phyloP scores from a whole-genome alignment of 331 rosid species.

The Saraca asoca region DNA sequence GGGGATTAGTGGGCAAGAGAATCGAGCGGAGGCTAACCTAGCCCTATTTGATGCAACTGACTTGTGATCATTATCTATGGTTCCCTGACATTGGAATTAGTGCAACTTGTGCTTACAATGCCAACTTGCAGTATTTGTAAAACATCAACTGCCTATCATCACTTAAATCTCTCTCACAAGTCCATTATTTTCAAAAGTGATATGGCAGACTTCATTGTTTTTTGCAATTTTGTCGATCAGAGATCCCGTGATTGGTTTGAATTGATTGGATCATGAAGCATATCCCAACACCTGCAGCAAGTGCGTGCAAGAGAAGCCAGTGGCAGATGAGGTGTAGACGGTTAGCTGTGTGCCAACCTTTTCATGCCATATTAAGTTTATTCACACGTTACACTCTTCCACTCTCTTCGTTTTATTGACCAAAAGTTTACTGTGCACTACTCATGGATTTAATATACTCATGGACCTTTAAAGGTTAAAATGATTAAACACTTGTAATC shows the following conservation, averaged over 20 bases:
- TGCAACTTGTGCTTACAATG: neutral
- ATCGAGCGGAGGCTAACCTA: no score
- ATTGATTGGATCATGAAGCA: slow-evolving; percentile 1
- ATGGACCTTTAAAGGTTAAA: neutral
- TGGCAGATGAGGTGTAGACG: neutral
- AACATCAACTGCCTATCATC: neutral
- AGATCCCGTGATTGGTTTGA: slow-evolving; percentile 10
- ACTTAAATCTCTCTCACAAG: neutral
- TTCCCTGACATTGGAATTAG: neutral
- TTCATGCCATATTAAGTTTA: neutral
- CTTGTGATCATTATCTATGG: neutral
- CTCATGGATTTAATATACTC: slow-evolving; percentile 18
- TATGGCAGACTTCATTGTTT: neutral
- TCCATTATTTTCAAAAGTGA: slow-evolving; percentile 6
- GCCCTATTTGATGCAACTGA: neutral
- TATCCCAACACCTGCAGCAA: neutral
- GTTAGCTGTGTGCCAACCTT: neutral
- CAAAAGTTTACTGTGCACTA: neutral
- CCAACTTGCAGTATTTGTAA: neutral
- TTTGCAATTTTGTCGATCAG: neutral
- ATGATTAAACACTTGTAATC: neutral
- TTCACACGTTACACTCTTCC: neutral
- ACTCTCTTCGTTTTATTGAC: neutral
- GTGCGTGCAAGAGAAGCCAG: neutral
- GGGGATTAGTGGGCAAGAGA: no score